Base-by-base conservation (phyloP, 2,329 filamentous ascomycete genomes). In the Neophaeococcomyces mojaviensis region DNA sequence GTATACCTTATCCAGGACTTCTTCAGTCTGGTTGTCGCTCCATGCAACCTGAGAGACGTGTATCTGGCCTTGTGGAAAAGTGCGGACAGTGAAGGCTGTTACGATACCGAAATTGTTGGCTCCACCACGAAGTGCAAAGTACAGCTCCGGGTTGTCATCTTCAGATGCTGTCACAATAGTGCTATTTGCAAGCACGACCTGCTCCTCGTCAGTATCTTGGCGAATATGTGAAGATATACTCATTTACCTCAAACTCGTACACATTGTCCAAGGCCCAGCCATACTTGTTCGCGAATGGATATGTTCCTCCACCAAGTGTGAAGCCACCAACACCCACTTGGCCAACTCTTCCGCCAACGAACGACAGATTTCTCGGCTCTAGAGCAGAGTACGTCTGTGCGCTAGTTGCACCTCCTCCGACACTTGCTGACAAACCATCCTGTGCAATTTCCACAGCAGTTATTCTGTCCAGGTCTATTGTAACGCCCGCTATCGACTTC, bases 1-100 rank as follows among this genome's bases (percentile, higher is more conserved):
- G 10, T 49, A 47, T 1, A 50, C 43, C 40, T 51, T 67, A n/a
- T 64, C 62, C 19, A 58, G 58, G 26, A 52, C 63, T 3, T 65
- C 77, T 0, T 76, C 82, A 10, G 58, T 85, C 6, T 54, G 83
- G 13, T 69, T 84, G 12, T 69, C 86, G 1, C 64, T 86, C 9
- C 58, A 79, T 10, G 77, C 79, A 1, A 85, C 82, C 35, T n/a
- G n/a, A n/a, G n/a, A n/a, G n/a, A n/a, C 35, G 13, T 22, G 30
- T 40, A 33, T 32, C 13, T 32, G 26, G 16, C 39, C 39, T 33
- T 24, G 39, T 9, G 50, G 32, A 26, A 44, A 26, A 51, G 46
- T 67, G 12, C 58, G 58, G 8, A 73, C 56, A 18, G 68, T 64
- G 48, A 67, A 67, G 12, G 56, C 58, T n/a, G 69, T 65, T 45